Evolutionary conservation across 495 filamentous ascomycete genomes (phyloP), one percentile per base, ranked within the genome.

Genomic region (Bombardia bombarda): DNA sequence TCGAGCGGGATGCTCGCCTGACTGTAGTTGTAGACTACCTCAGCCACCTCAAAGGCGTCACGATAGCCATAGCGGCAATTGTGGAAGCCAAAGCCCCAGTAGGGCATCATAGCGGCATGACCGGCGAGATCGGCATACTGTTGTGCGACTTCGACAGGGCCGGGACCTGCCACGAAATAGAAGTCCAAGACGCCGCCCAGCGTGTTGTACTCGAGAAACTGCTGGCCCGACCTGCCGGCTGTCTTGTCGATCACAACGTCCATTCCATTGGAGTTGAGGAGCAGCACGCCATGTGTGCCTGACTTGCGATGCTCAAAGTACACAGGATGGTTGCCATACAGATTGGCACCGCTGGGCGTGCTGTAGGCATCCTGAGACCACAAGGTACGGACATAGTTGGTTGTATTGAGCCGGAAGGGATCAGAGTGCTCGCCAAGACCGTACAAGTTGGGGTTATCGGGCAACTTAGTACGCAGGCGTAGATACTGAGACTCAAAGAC

Each of bases 241-340:
- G 71, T 75, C 49, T 80, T 75, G 59, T 86, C 74, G 67, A 93
- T 82, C 51, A 84, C 83, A 66, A 95, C 71, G 47, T 94, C 87
- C 84, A 93, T 90, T 12, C 87, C 88, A 53, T 89, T 86, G 31
- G 79, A 83, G 60, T 87, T 90, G 48, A 89, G 62, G 38, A 92
- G 67, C 61, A 94, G 86, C 17, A 92, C 87, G 31, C 83, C 88
- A 56, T 93, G 87, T 3, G 85, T 83, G 13, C 83, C 81, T 10
- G 69, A 60, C 16, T 61, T 61, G 8, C 88, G 77, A 55, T 87
- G 82, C 46, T 93, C 88, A 49, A 84, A 82, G 63, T 94, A 95
- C 10, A 95, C 69, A 0, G 88, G 88, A 52, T 94, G 88, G 47
- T 74, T 79, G 5, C 87, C 85, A 50, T 95, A 94, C 17, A 92